Evolutionary conservation across 2,329 filamentous ascomycete genomes (phyloP), one percentile per base, ranked within the genome.

Genomic region (Chaetomium sp.): DNA sequence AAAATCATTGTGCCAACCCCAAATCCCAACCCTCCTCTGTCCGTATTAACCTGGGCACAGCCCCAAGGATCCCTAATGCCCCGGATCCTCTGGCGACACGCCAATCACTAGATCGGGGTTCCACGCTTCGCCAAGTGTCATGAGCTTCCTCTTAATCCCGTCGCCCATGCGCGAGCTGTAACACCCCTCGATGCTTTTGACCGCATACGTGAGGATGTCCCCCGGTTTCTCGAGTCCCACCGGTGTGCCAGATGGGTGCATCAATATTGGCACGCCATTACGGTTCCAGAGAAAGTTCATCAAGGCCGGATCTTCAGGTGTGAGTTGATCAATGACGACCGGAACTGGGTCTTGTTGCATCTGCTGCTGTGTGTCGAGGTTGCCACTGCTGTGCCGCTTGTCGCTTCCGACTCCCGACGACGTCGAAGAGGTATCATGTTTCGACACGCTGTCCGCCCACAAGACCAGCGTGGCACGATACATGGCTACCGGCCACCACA

Each of bases 401-500:
- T 42, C 11, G 5, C 55, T 66, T 57, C 71, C 69, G 60, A 74
- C 71, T 27, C 19, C 19, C 19, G 19, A 27, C 19, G 19, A 27
- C 19, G 19, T 27, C 19, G 19, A 27, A 60, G 62, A 66, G 19
- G 66, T 65, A 56, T 82, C 77, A 56, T 78, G 73, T 55, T 76
- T 75, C 5, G 58, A 65, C 72, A 86, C 69, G 61, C 81, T 80
- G 61, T 86, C 81, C 2, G 78, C 75, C 84, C 83, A 87, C 2
- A 86, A 71, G 42, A 84, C 78, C 54, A 87, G 71, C 4, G 77
- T 77, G 1, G 78, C 84, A n/a, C 86, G 81, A 66, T 89, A 88
- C 42, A 88, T 72, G 3, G 84, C 85, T 1, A 78, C 80, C n/a
- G 82, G 74, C 85, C 85, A 89, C 86, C 86, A 89, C 40, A 78